Evolutionary conservation across 805 yeast species (phyloP), one percentile per base, ranked within the genome.

Genomic region (Debaryomyces maramus): DNA sequence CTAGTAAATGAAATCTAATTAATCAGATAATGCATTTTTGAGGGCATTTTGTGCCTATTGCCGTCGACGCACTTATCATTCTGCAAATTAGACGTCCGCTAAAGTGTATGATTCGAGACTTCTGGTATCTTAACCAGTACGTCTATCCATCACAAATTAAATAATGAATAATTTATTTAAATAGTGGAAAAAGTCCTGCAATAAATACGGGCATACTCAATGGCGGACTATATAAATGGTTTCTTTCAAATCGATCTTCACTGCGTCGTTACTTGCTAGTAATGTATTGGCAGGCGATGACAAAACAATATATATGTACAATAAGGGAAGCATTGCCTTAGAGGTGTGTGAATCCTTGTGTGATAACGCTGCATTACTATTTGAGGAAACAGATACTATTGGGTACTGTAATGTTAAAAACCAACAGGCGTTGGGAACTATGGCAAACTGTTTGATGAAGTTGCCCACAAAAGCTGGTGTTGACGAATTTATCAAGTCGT

Each of bases 351-450:
- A 46, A 6, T 26, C 45, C 8, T 35, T 60, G 4, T 36, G 65
- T 36, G 52, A 34, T 7, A 60, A 62, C 32, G 48, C 47, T 3
- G 72, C 56, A 2, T 38, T 47, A 2, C 60, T 49, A 34, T 64
- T 59, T 45, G 32, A 34, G 10, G 43, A 50, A 9, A 51, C 47
- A 4, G 68, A 65, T 38, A 45, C 48, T 26, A 48, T 40, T 3
- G 67, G 64, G 2, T 66, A 50, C 41, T 68, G 73, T 51, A 56
- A 61, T 43, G 52, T 45, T 20, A 43, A 64, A 17, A 55, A 55
- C 45, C 72, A 64, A 45, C 70, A 55, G 10, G 72, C 71, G 4
- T 56, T 68, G 45, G 73, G 72, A 3, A 46, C 68, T 5, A 57
- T 64, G 60, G 63, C 70, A 16, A 58, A 52, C 44, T 67, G 70